A percentile compares a stretch with the other conserved stretches of the same genome.
Conservation (phyloP, 1,284 basidiomycete genomes). For the Cutaneotrichosporon dermatis region DNA sequence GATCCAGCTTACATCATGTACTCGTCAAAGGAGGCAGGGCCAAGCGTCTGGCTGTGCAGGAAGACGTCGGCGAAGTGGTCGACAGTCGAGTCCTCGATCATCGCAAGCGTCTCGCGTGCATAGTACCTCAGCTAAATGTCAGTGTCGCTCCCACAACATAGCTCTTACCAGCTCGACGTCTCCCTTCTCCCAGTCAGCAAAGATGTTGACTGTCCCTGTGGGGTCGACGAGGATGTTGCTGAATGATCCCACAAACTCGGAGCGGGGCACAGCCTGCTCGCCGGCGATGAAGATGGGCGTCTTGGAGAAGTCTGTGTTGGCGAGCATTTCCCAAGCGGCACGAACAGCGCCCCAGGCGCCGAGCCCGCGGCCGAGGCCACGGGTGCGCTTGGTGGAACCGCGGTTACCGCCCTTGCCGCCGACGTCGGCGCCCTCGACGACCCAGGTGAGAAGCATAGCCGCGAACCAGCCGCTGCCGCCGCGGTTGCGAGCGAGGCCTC, state of each 20-base stretch:
- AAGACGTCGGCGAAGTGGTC: slow-evolving; percentile 48
- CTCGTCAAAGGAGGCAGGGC: slow-evolving; percentile 65
- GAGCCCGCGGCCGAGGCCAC: slow-evolving; percentile 51
- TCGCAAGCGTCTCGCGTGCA: slow-evolving; percentile 62
- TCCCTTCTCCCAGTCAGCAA: slow-evolving; percentile 66
- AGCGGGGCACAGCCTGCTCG: slow-evolving; percentile 37
- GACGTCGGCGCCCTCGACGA: slow-evolving; percentile 66
- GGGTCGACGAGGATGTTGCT: slow-evolving; percentile 69
- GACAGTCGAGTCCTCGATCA: slow-evolving; percentile 54
- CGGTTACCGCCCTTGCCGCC: slow-evolving; percentile 32
- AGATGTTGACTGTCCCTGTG: slow-evolving; percentile 70
- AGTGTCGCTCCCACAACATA: not conserved
- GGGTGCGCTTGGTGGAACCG: slow-evolving; percentile 37
- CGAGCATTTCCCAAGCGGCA: slow-evolving; percentile 50
- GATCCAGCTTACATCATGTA: slow-evolving; percentile 63
- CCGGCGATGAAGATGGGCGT: slow-evolving; percentile 61
- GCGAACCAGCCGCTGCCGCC: slow-evolving; percentile 69
- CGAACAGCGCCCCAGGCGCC: slow-evolving; percentile 49
- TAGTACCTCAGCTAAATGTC: slow-evolving; percentile 64
- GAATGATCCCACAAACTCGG: slow-evolving; percentile 41
- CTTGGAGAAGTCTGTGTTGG: slow-evolving; percentile 64
- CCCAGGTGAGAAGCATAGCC: slow-evolving; percentile 62
- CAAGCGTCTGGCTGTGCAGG: slow-evolving; percentile 44
- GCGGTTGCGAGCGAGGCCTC: slow-evolving; percentile 60
- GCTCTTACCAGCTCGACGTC: slow-evolving; percentile 42